Percentiles rank a stretch among this genome's conserved stretches.
These are phyloP conservation scores for Effrenium voratum DNA, from an alignment of 73 alveolate genomes.

Conservation along the genomic window DNA sequence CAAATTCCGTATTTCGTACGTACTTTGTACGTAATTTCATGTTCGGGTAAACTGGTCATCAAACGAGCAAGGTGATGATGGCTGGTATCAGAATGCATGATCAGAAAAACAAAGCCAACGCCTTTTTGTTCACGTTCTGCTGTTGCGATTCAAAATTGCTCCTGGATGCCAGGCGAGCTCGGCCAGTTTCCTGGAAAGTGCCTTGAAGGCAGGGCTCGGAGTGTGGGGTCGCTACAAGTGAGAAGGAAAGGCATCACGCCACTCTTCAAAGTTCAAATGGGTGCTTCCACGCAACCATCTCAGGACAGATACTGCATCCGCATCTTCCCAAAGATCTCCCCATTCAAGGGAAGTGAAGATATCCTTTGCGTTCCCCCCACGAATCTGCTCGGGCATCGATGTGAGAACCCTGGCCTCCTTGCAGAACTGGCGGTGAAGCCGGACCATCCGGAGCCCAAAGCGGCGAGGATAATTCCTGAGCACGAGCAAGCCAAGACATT, in stretches of 20 bases:
- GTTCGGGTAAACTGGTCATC: too few relatives aligned
- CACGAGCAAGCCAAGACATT: too few relatives aligned
- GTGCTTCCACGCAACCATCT: slow-evolving; percentile 34
- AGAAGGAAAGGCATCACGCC: not conserved
- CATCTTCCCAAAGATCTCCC: slow-evolving; percentile 27
- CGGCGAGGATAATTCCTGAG: slow-evolving; percentile 25
- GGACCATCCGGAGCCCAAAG: not conserved
- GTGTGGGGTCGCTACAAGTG: not conserved
- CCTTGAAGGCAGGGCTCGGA: not conserved
- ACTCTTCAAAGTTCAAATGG: not conserved
- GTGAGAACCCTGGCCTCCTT: not conserved
- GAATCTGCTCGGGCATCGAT: not conserved
- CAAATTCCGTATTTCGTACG: not conserved
- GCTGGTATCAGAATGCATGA: too few relatives aligned
- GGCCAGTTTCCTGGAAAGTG: not conserved
- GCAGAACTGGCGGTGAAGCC: not conserved
- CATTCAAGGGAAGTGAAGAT: not conserved
- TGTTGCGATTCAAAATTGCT: too few relatives aligned
- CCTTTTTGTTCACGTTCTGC: too few relatives aligned
- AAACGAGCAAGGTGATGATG: too few relatives aligned
- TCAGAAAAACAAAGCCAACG: too few relatives aligned
- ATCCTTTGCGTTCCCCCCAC: not conserved
- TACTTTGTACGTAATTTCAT: not conserved
- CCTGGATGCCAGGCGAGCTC: too few relatives aligned
- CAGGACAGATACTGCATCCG: not conserved